Conservation (phyloP, 106 monocot genomes). For the Acorus calamus region DNA sequence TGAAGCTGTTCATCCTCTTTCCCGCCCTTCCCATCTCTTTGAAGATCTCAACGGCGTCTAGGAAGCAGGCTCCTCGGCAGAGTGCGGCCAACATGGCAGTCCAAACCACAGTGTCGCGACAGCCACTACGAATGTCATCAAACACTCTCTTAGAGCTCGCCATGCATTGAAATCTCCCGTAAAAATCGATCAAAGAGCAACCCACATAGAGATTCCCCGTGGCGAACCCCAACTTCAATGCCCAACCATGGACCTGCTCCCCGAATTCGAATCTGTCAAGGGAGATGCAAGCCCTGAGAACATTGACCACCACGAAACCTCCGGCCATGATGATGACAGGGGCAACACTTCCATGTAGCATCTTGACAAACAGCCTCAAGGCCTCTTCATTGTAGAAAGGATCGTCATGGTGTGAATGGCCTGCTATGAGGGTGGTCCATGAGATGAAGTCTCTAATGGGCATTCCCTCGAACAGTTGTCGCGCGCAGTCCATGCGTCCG, state of each 20-base stretch:
- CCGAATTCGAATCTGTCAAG: slow-evolving; percentile 17
- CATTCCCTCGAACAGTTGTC: slow-evolving; percentile 60
- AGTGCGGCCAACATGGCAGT: slow-evolving; percentile 11
- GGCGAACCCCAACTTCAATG: slow-evolving; percentile 17
- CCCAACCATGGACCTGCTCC: slow-evolving; percentile 52
- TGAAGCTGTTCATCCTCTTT: slow-evolving; percentile 4
- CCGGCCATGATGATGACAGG: slow-evolving; percentile 3
- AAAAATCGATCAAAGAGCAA: slow-evolving; percentile 29
- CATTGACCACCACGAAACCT: background rate
- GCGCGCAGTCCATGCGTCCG: slow-evolving; percentile 14
- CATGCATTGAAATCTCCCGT: slow-evolving; percentile 8
- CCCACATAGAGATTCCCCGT: slow-evolving; percentile 5
- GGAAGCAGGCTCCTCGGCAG: slow-evolving; percentile 13
- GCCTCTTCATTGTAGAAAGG: slow-evolving; percentile 15
- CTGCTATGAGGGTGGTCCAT: slow-evolving; percentile 41
- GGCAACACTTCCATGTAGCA: slow-evolving; percentile 14
- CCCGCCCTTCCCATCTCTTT: slow-evolving; percentile 22
- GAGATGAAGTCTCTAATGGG: slow-evolving; percentile 29
- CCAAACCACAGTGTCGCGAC: slow-evolving; percentile 1
- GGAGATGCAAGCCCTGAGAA: slow-evolving; percentile 33
- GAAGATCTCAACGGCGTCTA: slow-evolving; percentile 28
- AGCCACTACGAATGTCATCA: background rate
- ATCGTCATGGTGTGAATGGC: slow-evolving; percentile 7
- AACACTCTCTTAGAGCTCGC: slow-evolving; percentile 18
- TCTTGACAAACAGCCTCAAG: slow-evolving; percentile 37